Conservation (phyloP, 1,284 basidiomycete genomes). For the Ganoderma multipileum region DNA sequence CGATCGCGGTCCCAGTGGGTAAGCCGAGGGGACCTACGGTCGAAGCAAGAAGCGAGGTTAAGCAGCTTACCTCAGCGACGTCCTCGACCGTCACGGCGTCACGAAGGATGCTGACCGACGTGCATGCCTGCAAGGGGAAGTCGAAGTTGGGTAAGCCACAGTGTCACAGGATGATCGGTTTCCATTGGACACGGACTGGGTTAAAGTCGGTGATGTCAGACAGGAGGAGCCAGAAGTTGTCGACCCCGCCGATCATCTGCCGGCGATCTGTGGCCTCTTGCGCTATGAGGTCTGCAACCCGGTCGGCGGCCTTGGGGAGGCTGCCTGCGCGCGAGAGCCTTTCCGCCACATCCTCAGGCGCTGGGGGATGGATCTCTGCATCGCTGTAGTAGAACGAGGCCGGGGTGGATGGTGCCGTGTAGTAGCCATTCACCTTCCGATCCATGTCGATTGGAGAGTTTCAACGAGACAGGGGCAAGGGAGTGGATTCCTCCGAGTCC, state of each 20-base stretch:
- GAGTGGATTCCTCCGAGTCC: background rate
- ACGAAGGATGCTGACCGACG: constrained; percentile 33
- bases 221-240: constrained; percentile 41
- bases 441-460: background rate
- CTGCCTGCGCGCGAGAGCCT: constrained; percentile 16
- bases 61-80: constrained; percentile 25
- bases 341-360: constrained; percentile 23
- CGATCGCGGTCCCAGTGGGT: background rate
- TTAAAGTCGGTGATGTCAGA: constrained; percentile 39
- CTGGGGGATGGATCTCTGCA: constrained; percentile 19
- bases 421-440: constrained; percentile 8
- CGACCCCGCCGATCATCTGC: constrained; percentile 38
- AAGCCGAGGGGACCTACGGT: background rate
- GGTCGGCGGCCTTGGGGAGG: constrained; percentile 7
- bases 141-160: background rate
- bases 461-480: background rate
- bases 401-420: constrained; percentile 19
- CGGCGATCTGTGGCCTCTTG: constrained; percentile 33
- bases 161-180: background rate
- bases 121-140: constrained; percentile 31
- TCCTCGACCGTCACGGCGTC: constrained; percentile 32
- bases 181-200: constrained; percentile 28
- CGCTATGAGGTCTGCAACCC: constrained; percentile 23
- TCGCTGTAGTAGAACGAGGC: constrained; percentile 30
- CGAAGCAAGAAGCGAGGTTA: background rate